Evolutionary conservation across 106 monocot species (phyloP).

Genomic region (Allium sativum): DNA sequence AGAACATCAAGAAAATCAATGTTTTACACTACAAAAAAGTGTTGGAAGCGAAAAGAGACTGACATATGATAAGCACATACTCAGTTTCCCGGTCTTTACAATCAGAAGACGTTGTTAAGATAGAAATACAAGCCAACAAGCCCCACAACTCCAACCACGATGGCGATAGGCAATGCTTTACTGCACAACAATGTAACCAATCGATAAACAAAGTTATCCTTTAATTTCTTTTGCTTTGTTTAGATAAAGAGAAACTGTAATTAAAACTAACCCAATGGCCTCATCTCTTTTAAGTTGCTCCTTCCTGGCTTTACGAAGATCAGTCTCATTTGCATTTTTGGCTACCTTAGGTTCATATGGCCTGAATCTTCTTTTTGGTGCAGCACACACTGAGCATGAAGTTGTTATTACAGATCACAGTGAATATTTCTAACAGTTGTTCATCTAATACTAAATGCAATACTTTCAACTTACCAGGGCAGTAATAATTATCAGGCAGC

Average conservation of each 20-base stretch:
- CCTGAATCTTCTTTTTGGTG: constrained; percentile 60
- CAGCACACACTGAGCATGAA: constrained; percentile 37
- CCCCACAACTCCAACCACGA: constrained; percentile 41
- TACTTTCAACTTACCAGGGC: constrained; percentile 41
- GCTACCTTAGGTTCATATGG: constrained; percentile 42
- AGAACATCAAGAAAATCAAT: no score
- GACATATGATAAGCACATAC: no score
- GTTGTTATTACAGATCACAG: no score
- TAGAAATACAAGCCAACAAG: constrained; percentile 83
- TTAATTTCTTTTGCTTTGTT: no score
- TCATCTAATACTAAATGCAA: no score
- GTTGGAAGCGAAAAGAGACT: no score
- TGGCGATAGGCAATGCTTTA: constrained; percentile 57
- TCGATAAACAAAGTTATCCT: no score
- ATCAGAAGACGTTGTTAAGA: constrained; percentile 61
- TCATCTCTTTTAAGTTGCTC: constrained; percentile 47
- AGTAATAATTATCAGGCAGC: constrained; percentile 83
- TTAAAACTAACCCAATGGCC: constrained; percentile 32
- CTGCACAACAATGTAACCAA: constrained; percentile 25
- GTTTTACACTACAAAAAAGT: no score
- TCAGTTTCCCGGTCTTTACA: no score
- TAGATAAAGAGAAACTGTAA: neutral
- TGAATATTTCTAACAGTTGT: no score
- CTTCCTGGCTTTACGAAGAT: constrained; percentile 56
- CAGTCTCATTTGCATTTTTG: constrained; percentile 30